Evolutionary conservation across 2,329 filamentous ascomycete genomes (phyloP).

Genomic region (Aspergillus bombycis): DNA sequence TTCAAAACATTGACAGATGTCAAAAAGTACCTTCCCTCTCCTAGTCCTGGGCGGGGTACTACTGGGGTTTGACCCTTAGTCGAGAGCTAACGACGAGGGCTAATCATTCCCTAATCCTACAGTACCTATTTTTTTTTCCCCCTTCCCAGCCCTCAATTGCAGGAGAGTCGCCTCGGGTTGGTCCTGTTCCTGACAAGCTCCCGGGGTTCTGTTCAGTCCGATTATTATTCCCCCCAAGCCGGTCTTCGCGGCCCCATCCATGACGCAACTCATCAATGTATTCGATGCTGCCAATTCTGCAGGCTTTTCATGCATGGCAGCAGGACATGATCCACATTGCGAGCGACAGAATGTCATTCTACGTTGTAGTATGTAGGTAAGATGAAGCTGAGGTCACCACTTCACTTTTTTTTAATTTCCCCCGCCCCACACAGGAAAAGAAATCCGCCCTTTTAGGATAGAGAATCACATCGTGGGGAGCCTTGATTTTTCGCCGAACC

Average conservation of each 20-base stretch:
- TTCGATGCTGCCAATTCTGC: slow-evolving; percentile 8
- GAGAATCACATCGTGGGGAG: neutral
- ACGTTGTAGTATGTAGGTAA: neutral
- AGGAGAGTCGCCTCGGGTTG: neutral
- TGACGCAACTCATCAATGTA: slow-evolving; percentile 9
- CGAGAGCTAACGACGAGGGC: neutral
- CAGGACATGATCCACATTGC: neutral
- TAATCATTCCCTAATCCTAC: neutral
- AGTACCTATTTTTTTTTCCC: neutral
- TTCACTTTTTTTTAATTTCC: neutral
- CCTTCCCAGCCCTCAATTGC: neutral
- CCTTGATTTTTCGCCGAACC: neutral
- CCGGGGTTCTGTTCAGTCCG: neutral
- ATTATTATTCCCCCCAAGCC: neutral
- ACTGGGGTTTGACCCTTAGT: slow-evolving; percentile 1
- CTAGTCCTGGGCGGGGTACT: neutral
- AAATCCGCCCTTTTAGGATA: neutral
- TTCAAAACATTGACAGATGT: neutral
- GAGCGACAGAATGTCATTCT: neutral
- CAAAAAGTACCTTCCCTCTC: neutral
- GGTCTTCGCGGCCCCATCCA: neutral
- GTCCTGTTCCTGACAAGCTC: slow-evolving; percentile 4
- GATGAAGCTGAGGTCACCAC: slow-evolving; percentile 2
- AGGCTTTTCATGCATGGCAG: slow-evolving; percentile 7
- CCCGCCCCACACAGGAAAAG: neutral